A percentile compares a stretch with the other conserved stretches of the same genome.
Conservation (phyloP, 345 rosid species). For the Eutrema japonicum region DNA sequence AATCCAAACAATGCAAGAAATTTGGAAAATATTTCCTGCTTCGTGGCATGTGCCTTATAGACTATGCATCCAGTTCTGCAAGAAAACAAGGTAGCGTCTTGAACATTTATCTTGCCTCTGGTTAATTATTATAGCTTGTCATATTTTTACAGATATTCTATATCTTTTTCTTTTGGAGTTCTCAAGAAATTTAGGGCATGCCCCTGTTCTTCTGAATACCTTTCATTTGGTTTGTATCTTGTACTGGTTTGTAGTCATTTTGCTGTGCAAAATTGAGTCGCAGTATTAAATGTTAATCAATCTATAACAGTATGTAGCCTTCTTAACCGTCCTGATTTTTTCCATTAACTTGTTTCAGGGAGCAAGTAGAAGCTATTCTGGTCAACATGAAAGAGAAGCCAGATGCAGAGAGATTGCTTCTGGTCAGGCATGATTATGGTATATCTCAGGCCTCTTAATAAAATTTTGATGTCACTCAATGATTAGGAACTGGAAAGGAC, state of each 20-base stretch:
- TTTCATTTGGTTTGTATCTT: conserved; percentile 1
- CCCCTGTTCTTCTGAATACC: background rate
- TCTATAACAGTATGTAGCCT: conserved; percentile 6
- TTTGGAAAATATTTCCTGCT: conserved; percentile 89
- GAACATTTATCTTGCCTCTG: conserved; percentile 6
- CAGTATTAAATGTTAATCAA: conserved; percentile 6
- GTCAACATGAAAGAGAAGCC: conserved; percentile 84
- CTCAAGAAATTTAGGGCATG: background rate
- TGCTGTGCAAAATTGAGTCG: conserved; percentile 6
- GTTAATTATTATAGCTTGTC: too few relatives aligned
- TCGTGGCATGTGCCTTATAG: conserved; percentile 97
- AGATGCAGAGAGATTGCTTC: conserved; percentile 73
- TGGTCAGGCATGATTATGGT: conserved; percentile 56
- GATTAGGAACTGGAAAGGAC: conserved; percentile 86
- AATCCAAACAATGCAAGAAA: conserved; percentile 90
- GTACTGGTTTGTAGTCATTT: background rate
- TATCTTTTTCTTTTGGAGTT: background rate
- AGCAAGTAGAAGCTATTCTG: conserved; percentile 83
- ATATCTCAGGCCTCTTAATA: conserved; percentile 16
- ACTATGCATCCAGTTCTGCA: conserved; percentile 88
- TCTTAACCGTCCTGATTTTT: background rate
- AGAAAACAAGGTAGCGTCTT: conserved; percentile 71
- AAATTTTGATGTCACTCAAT: conserved; percentile 21
- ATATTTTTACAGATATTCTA: conserved; percentile 2
- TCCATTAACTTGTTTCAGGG: conserved; percentile 54